Conservation (phyloP, 2,329 filamentous ascomycete genomes). For the Xylariomycetidae sp. region DNA sequence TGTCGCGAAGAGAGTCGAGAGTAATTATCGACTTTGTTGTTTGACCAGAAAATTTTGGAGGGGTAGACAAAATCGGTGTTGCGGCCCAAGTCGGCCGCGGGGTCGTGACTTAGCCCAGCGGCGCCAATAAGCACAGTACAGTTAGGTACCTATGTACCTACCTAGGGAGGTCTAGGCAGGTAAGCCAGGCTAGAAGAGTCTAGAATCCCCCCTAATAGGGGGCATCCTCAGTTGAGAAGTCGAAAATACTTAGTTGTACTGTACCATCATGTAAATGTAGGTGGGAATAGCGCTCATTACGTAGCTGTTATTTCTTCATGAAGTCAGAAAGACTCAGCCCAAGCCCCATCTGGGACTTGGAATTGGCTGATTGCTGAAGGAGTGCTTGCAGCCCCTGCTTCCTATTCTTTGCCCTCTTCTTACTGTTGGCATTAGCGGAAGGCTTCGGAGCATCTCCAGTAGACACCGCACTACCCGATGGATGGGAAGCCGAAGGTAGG, state of each 20-base stretch:
- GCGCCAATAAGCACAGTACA: too few species aligned
- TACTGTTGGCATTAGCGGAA: conserved; percentile 54
- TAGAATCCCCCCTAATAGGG: too few species aligned
- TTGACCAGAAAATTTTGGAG: conserved; percentile 31
- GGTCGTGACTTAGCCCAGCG: conserved; percentile 36
- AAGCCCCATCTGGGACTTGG: conserved; percentile 29
- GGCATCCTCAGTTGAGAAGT: too few species aligned
- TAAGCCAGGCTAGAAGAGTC: too few species aligned
- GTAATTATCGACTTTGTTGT: too few species aligned
- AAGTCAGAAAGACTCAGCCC: conserved; percentile 53
- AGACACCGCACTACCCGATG: conserved; percentile 1
- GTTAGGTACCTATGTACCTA: too few species aligned
- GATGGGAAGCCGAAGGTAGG: neutral
- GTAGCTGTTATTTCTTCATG: conserved; percentile 37
- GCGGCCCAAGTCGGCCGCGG: conserved; percentile 28
- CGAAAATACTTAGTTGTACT: too few species aligned
- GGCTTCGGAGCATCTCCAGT: conserved; percentile 26
- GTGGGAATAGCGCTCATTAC: too few species aligned
- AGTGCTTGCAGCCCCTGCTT: conserved; percentile 64
- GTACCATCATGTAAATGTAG: too few species aligned
- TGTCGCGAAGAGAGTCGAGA: too few species aligned
- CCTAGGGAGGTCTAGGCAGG: too few species aligned
- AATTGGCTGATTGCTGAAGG: conserved; percentile 44
- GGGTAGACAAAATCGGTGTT: too few species aligned
- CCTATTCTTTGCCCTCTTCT: conserved; percentile 60